Percentiles rank a stretch among this genome's conserved stretches.
Evolutionary conservation across 2,329 filamentous ascomycete genomes (phyloP).

Genomic region (Xylaria digitata): DNA sequence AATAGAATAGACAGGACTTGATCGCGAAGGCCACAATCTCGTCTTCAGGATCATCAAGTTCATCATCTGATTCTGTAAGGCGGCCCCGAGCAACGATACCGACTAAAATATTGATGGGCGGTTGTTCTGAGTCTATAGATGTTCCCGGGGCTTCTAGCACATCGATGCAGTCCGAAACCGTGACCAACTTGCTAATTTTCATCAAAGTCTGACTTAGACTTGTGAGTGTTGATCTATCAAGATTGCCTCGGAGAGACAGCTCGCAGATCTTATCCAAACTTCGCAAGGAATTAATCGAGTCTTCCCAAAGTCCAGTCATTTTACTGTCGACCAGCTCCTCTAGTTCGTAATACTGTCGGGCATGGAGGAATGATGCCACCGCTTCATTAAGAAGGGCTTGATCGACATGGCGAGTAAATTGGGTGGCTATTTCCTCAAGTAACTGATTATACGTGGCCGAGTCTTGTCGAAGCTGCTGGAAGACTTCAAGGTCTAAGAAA

Average conservation of each 20-base stretch:
- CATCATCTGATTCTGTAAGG: conserved; percentile 74
- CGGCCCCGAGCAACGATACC: conserved; percentile 79
- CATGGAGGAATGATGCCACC: conserved; percentile 83
- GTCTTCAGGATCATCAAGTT: conserved; percentile 81
- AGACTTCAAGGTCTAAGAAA: conserved; percentile 85
- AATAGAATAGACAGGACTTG: conserved; percentile 84
- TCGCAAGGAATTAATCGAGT: conserved; percentile 77
- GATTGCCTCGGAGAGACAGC: conserved; percentile 75
- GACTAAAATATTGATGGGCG: conserved; percentile 75
- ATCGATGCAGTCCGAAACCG: conserved; percentile 81
- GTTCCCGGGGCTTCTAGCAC: conserved; percentile 73
- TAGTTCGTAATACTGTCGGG: conserved; percentile 86
- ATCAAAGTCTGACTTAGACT: conserved; percentile 79
- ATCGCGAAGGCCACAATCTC: conserved; percentile 81
- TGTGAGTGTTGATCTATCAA: conserved; percentile 72
- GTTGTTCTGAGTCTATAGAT: conserved; percentile 59
- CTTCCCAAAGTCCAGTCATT: conserved; percentile 86
- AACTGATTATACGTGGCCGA: conserved; percentile 82
- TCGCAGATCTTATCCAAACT: conserved; percentile 77
- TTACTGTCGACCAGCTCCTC: conserved; percentile 87
- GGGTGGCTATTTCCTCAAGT: conserved; percentile 90
- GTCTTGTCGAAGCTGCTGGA: conserved; percentile 89
- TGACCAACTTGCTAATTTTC: conserved; percentile 83
- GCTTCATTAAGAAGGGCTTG: conserved; percentile 87
- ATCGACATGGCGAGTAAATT: conserved; percentile 93